Percentiles rank a stretch among this genome's conserved stretches.
Evolutionary conservation across 257 asterid species (phyloP).

Genomic region (Gentiana dahurica): DNA sequence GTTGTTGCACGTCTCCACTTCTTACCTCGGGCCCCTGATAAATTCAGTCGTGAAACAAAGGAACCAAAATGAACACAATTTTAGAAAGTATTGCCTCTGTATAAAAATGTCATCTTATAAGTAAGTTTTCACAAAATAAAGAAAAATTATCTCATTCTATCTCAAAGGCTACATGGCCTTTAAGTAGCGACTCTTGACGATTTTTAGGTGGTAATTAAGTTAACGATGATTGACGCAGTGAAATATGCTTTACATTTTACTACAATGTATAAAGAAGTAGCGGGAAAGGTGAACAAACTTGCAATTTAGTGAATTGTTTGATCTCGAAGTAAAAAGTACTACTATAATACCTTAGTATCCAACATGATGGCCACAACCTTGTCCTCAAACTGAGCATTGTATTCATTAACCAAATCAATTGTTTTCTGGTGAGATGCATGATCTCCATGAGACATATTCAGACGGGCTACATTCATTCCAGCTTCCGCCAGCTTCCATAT

Average conservation of each 20-base stretch:
- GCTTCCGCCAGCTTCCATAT: slow-evolving; percentile 94
- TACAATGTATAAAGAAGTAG: too few species aligned
- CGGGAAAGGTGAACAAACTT: too few species aligned
- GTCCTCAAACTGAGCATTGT: slow-evolving; percentile 76
- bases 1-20: slow-evolving; percentile 88
- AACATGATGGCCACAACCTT: slow-evolving; percentile 89
- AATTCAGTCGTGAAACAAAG: slow-evolving; percentile 1
- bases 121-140: too few species aligned
- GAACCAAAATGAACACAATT: too few species aligned
- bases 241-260: too few species aligned
- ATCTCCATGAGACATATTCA: slow-evolving; percentile 97
- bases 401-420: slow-evolving; percentile 84
- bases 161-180: too few species aligned
- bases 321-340: background rate
- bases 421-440: slow-evolving; percentile 94
- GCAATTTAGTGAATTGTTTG: background rate
- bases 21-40: slow-evolving; percentile 97
- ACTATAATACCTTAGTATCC: slow-evolving; percentile 73
- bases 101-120: too few species aligned
- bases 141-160: too few species aligned
- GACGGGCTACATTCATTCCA: slow-evolving; percentile 97
- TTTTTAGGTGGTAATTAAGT: too few species aligned
- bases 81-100: too few species aligned
- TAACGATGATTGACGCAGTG: too few species aligned
- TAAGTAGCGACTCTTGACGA: too few species aligned